Evolutionary conservation across 495 filamentous ascomycete genomes (phyloP).

Genomic region (Xylaria intraflava): DNA sequence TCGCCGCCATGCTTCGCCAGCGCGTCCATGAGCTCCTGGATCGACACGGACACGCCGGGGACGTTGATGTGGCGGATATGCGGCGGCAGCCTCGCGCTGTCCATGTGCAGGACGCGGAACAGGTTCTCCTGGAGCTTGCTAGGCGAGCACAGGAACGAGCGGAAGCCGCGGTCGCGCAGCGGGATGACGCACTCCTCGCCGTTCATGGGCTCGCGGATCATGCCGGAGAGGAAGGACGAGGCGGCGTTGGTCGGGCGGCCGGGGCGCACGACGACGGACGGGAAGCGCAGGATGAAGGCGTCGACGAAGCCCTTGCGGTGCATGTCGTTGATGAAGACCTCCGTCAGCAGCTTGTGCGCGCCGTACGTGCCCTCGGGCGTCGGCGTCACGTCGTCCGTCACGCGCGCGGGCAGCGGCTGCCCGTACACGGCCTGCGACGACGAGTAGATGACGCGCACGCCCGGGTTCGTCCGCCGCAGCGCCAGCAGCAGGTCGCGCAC

Average conservation of each 20-base stretch:
- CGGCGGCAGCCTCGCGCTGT: constrained; percentile 46
- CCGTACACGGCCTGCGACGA: constrained; percentile 39
- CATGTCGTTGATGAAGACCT: constrained; percentile 70
- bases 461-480: constrained; percentile 51
- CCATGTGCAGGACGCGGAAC: constrained; percentile 53
- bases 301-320: constrained; percentile 63
- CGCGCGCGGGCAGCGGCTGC: constrained; percentile 26
- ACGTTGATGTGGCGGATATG: constrained; percentile 62
- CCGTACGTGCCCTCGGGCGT: constrained; percentile 69
- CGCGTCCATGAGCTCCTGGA: constrained; percentile 70
- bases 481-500: constrained; percentile 56
- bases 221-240: constrained; percentile 65
- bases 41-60: constrained; percentile 63
- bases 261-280: constrained; percentile 68
- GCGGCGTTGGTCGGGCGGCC: constrained; percentile 72
- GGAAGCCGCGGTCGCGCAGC: constrained; percentile 48
- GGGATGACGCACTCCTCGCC: constrained; percentile 62
- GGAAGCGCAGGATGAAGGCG: constrained; percentile 61
- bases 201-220: constrained; percentile 48
- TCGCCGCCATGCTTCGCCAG: constrained; percentile 62
- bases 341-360: constrained; percentile 70
- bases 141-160: constrained; percentile 64
- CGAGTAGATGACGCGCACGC: constrained; percentile 59
- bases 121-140: constrained; percentile 64
- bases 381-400: constrained; percentile 47